These are phyloP conservation scores for Ceraceosorus guamensis DNA, from an alignment of 1,284 basidiomycete genomes.

Conservation along the genomic window DNA sequence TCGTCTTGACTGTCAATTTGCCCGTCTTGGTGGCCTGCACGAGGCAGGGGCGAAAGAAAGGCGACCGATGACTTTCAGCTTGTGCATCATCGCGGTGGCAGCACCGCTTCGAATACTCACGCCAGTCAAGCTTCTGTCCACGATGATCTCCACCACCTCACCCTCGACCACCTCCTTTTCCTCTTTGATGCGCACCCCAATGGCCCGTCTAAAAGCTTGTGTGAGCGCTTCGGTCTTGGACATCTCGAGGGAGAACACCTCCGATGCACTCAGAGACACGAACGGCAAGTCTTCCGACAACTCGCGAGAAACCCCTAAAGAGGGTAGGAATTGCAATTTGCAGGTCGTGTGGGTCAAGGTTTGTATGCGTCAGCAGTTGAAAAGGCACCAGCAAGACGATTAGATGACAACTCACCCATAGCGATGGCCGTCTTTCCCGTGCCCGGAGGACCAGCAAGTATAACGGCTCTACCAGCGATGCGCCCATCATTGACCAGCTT, in stretches of 20 bases:
- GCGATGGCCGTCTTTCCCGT: constrained; percentile 97
- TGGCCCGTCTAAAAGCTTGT: constrained; percentile 88
- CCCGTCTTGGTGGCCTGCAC: constrained; percentile 88
- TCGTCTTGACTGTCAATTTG: constrained; percentile 94
- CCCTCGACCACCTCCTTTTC: constrained; percentile 96
- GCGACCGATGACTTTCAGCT: too few species aligned
- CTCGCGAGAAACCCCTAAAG: too few species aligned
- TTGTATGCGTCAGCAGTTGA: too few species aligned
- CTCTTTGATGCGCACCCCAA: constrained; percentile 93
- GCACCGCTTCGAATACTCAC: constrained; percentile 63
- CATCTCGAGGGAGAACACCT: constrained; percentile 92
- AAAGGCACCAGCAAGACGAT: too few species aligned
- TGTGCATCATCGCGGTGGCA: neutral
- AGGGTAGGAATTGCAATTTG: too few species aligned
- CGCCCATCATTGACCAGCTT: constrained; percentile 95
- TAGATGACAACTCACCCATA: constrained; percentile 51
- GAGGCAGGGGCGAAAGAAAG: constrained; percentile 5
- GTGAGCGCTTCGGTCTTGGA: constrained; percentile 97
- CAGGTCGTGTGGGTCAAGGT: too few species aligned
- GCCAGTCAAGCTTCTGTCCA: constrained; percentile 91
- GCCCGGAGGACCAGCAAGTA: constrained; percentile 91
- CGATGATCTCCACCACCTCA: constrained; percentile 97
- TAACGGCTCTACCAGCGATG: constrained; percentile 87
- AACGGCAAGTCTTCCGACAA: constrained; percentile 89
- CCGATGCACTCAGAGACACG: constrained; percentile 91